phyloP scores from a whole-genome alignment of 495 filamentous ascomycete species.

The Aspergillus biplanus region DNA sequence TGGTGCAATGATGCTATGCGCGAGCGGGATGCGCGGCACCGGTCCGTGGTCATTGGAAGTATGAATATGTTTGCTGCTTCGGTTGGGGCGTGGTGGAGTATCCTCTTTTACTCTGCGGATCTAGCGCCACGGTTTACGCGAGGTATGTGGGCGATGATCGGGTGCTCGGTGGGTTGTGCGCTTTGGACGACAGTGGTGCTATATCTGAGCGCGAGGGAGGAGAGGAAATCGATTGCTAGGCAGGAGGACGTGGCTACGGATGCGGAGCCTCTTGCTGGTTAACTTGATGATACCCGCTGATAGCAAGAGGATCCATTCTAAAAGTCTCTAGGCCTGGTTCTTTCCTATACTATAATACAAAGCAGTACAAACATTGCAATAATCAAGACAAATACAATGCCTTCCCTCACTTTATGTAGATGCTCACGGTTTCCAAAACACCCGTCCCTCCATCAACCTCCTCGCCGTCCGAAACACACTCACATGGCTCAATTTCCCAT shows the following conservation, averaged over 20 bases:
- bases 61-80: conserved; percentile 62
- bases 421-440: conserved; percentile 53
- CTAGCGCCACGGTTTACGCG: conserved; percentile 61
- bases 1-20: conserved; percentile 63
- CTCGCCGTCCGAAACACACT: conserved; percentile 58
- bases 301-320: no score
- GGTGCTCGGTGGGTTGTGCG: conserved; percentile 50
- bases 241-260: conserved; percentile 1
- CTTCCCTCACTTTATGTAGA: no score
- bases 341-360: no score
- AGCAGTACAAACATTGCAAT: no score
- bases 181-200: conserved; percentile 54
- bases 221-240: conserved; percentile 12
- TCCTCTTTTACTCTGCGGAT: conserved; percentile 63
- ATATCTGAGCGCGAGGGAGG: conserved; percentile 28
- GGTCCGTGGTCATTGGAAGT: conserved; percentile 54
- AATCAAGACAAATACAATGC: no score
- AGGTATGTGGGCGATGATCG: conserved; percentile 65
- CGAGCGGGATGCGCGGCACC: conserved; percentile 46
- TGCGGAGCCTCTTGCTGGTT: no score
- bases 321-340: no score
- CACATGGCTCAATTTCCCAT: conserved; percentile 47
- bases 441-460: conserved; percentile 57
- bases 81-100: conserved; percentile 64
- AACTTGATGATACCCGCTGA: no score